Evolutionary conservation across 2,329 filamentous ascomycete genomes (phyloP).

Genomic region (Neofusicoccum parvum): DNA sequence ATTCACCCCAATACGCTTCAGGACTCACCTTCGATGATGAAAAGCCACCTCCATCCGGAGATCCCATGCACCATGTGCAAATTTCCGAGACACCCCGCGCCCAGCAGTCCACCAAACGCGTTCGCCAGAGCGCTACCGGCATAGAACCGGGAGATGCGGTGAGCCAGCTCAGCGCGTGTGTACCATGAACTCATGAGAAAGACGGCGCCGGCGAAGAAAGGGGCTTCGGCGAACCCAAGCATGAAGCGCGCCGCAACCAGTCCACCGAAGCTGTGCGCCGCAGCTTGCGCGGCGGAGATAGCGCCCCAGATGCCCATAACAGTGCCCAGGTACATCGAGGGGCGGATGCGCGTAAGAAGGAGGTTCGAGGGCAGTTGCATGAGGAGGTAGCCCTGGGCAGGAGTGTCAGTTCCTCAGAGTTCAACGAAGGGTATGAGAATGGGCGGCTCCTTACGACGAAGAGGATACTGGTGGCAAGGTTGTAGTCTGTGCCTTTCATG

Average conservation of each 20-base stretch:
- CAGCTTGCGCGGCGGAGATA: constrained; percentile 51
- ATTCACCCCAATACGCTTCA: neutral
- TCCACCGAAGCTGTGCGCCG: constrained; percentile 45
- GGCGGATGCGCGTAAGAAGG: constrained; percentile 56
- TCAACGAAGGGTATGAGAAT: neutral
- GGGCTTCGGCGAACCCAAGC: constrained; percentile 53
- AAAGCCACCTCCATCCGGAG: constrained; percentile 23
- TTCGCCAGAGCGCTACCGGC: constrained; percentile 23
- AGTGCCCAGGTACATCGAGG: constrained; percentile 56
- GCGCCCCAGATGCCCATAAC: constrained; percentile 49
- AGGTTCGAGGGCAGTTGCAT: constrained; percentile 67
- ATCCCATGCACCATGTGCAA: constrained; percentile 23
- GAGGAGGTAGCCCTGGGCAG: constrained; percentile 53
- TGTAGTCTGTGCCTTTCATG: constrained; percentile 57
- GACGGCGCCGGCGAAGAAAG: constrained; percentile 29
- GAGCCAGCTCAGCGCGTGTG: constrained; percentile 20
- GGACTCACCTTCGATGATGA: constrained; percentile 19
- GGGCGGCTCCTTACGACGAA: constrained; percentile 46
- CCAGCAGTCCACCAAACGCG: constrained; percentile 25
- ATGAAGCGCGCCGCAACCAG: constrained; percentile 54
- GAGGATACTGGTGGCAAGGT: constrained; percentile 63
- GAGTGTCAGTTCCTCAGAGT: neutral
- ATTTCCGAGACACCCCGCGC: constrained; percentile 24
- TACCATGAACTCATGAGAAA: constrained; percentile 31
- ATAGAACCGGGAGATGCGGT: constrained; percentile 23